A percentile compares a stretch with the other conserved stretches of the same genome.
Evolutionary conservation across 805 yeast genomes (phyloP).

Genomic region (Metschnikowia henanensis): DNA sequence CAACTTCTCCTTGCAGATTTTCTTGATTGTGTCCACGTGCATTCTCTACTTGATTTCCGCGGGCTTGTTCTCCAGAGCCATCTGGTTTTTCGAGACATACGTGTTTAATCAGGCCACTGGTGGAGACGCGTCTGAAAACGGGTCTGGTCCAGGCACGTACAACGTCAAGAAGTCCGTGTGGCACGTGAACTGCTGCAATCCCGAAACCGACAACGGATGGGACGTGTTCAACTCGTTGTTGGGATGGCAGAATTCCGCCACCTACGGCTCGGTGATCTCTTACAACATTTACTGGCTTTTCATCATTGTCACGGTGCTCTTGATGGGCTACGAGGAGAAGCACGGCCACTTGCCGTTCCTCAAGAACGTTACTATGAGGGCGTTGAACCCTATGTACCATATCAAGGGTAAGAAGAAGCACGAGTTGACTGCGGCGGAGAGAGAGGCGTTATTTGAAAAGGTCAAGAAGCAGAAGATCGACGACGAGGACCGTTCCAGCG

Average conservation of each 20-base stretch:
- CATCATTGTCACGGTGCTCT: slow-evolving; percentile 50
- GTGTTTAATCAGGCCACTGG: slow-evolving; percentile 67
- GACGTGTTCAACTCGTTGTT: slow-evolving; percentile 91
- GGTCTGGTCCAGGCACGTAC: slow-evolving; percentile 95
- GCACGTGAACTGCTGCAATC: slow-evolving; percentile 98
- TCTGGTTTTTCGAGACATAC: slow-evolving; percentile 84
- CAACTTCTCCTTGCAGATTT: slow-evolving; percentile 75
- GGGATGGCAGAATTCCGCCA: slow-evolving; percentile 98
- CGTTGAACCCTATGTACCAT: slow-evolving; percentile 74
- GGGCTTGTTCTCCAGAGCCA: slow-evolving; percentile 90
- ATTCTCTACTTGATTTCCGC: slow-evolving; percentile 88
- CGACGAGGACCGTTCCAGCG: slow-evolving; percentile 7
- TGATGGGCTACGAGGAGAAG: slow-evolving; percentile 84
- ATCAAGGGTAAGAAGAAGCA: slow-evolving; percentile 66
- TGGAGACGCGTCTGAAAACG: slow-evolving; percentile 93
- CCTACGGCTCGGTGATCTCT: slow-evolving; percentile 85
- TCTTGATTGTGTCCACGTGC: slow-evolving; percentile 84
- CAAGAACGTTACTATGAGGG: slow-evolving; percentile 34
- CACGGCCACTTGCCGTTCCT: slow-evolving; percentile 75
- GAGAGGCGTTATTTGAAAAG: slow-evolving; percentile 48
- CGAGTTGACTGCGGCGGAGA: slow-evolving; percentile 53
- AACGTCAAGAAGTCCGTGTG: slow-evolving; percentile 78
- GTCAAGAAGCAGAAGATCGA: slow-evolving; percentile 23
- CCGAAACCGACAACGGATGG: slow-evolving; percentile 89
- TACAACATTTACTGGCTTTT: slow-evolving; percentile 88